Percentiles rank a stretch among this genome's conserved stretches.
Conservation (phyloP, 768 basidiomycete species). For the Tricholoma matsutake region DNA sequence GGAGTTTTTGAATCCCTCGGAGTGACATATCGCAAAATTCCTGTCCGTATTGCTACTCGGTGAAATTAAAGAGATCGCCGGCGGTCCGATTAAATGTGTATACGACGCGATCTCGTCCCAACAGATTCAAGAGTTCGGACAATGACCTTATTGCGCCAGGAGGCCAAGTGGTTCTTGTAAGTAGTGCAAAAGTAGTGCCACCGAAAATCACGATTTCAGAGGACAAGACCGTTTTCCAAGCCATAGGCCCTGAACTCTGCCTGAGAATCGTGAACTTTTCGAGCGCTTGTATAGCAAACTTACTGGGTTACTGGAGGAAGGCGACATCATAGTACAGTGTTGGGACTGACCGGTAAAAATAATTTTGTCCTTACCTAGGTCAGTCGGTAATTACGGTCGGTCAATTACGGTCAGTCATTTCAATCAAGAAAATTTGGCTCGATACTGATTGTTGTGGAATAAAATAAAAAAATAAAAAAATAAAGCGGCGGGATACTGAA, state of each 20-base stretch:
- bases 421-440: too few species aligned
- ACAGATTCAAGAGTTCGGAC: slow-evolving; percentile 4
- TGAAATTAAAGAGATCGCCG: slow-evolving; percentile 14
- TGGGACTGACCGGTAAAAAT: too few species aligned
- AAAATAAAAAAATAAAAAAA: too few species aligned
- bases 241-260: not conserved
- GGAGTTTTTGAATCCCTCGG: slow-evolving; percentile 33
- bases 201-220: not conserved
- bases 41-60: slow-evolving; percentile 2
- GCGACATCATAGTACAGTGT: not conserved
- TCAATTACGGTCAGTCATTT: too few species aligned
- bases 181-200: too few species aligned
- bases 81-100: not conserved
- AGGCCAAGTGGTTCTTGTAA: not conserved
- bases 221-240: not conserved
- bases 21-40: slow-evolving; percentile 31
- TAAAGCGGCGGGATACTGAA: too few species aligned
- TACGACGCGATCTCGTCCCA: slow-evolving; percentile 2
- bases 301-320: not conserved
- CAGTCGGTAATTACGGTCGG: too few species aligned
- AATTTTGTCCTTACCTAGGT: too few species aligned
- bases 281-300: not conserved
- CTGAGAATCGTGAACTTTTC: not conserved
- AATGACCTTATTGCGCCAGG: slow-evolving; percentile 2
- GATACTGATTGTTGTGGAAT: too few species aligned